Evolutionary conservation across 441 rosid species (phyloP).

Genomic region (Erodium moschatum): DNA sequence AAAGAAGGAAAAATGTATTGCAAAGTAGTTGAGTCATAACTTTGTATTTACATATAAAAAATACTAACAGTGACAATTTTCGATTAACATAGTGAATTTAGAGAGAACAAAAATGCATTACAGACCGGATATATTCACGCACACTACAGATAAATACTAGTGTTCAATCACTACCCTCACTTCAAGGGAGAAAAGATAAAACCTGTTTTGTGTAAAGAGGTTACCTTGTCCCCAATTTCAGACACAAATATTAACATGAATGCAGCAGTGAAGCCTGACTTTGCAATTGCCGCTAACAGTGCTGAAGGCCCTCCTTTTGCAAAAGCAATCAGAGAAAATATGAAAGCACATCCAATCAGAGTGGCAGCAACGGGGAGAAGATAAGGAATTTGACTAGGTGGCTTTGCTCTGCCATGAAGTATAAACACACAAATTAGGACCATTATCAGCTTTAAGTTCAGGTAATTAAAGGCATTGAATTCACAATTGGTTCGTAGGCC

Average conservation of each 20-base stretch:
- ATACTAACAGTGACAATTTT: not conserved
- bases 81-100: not conserved
- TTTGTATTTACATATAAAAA: not conserved
- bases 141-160: not conserved
- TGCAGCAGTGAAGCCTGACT: slow-evolving; percentile 94
- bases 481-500: too few relatives aligned
- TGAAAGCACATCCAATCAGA: slow-evolving; percentile 60
- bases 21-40: not conserved
- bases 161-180: not conserved
- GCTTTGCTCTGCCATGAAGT: slow-evolving; percentile 51
- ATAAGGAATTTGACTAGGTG: slow-evolving; percentile 55
- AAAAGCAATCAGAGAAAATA: slow-evolving; percentile 60
- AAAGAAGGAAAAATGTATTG: not conserved
- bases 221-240: slow-evolving; percentile 91
- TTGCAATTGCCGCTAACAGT: slow-evolving; percentile 67
- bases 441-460: not conserved
- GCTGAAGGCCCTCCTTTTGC: slow-evolving; percentile 66
- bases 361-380: slow-evolving; percentile 60
- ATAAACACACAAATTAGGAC: slow-evolving; percentile 10
- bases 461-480: not conserved
- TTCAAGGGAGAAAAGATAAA: not conserved
- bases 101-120: not conserved
- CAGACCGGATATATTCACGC: not conserved
- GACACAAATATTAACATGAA: slow-evolving; percentile 88
- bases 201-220: not conserved